Evolutionary conservation across 1,284 basidiomycete genomes (phyloP), one percentile per base, ranked within the genome.

Genomic region (Rhodotorula sp.): DNA sequence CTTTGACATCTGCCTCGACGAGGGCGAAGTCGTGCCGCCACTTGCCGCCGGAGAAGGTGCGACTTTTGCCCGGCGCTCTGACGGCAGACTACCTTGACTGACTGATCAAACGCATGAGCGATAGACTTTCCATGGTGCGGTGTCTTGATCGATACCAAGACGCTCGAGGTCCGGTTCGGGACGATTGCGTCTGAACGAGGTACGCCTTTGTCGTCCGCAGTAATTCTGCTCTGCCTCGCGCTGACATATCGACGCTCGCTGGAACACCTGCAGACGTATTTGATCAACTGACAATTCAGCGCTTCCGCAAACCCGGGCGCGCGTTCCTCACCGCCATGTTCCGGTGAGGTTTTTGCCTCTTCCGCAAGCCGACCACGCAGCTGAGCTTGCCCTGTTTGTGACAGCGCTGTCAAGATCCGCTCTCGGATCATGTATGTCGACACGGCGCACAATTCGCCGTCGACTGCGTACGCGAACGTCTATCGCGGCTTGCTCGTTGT

Each of bases 121-220:
- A 3, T 65, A 93, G 93, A 84, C 58, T 96, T 97, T 79, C 90
- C 92, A 1, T 97, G 92, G 90, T 97, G 94, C 81, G 94, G 93
- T 1, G 87, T 89, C 74, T 79, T 89, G 64, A 90, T 97, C 76
- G 82, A 93, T 77, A 91, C 88, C 83, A 81, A 80, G 34, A 86
- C 89, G 74, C 84, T 97, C 34, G 91, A 91, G 18, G 84, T 97
- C 48, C 86, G 88, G 58, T 68, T 73, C 49, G 65, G 65, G 26
- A 64, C 67, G 26, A 14, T 39, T 46, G 48, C 34, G 56, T 3
- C 58, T 65, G 67, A 68, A 10, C 69, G 58, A 18, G 20, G 87
- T 86, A 10, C 90, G 95, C 18, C 21, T 29, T 16, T 26, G 16
- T 43, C 16, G 0, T 16, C 10, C 5, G 8, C 34, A 34, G 34